These are phyloP conservation scores for Kwoniella sp. DNA, from an alignment of 768 basidiomycete genomes.

Conservation along the genomic window DNA sequence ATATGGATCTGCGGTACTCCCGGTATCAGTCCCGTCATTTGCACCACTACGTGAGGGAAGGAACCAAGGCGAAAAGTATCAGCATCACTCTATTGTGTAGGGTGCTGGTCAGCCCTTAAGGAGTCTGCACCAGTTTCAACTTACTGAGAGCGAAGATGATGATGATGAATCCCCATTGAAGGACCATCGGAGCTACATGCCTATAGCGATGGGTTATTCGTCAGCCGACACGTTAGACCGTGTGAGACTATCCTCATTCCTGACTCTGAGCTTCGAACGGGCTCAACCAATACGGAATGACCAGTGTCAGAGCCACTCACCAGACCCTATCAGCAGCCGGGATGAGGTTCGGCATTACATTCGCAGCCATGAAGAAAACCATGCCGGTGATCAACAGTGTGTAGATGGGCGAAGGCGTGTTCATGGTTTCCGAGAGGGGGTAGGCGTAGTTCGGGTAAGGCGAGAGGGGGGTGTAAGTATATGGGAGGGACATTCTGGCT, in stretches of 20 bases:
- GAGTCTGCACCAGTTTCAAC: no score
- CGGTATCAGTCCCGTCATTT: conserved; percentile 43
- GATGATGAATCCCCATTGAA: conserved; percentile 45
- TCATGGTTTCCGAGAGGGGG: conserved; percentile 1
- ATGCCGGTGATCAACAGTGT: conserved; percentile 44
- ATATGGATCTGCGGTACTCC: conserved; percentile 44
- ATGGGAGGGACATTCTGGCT: conserved; percentile 20
- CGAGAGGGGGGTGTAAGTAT: conserved; percentile 8
- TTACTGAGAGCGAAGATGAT: conserved; percentile 43
- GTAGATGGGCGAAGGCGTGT: conserved; percentile 36
- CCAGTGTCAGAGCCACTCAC: conserved; percentile 23
- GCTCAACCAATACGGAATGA: no score
- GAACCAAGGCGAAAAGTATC: background rate
- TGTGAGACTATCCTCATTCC: no score
- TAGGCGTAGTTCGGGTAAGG: conserved; percentile 20
- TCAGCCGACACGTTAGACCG: no score
- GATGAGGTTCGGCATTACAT: conserved; percentile 39
- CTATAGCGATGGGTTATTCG: conserved; percentile 10
- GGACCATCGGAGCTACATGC: conserved; percentile 36
- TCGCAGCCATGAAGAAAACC: conserved; percentile 43
- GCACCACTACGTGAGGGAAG: conserved; percentile 11
- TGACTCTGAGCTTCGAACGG: no score
- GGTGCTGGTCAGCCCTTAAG: no score
- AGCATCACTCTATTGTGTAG: no score
- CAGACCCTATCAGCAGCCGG: conserved; percentile 34